Evolutionary conservation across 208 protist genomes (phyloP), one percentile per base, ranked within the genome.

Genomic region (Vickermania ingenoplastis): DNA sequence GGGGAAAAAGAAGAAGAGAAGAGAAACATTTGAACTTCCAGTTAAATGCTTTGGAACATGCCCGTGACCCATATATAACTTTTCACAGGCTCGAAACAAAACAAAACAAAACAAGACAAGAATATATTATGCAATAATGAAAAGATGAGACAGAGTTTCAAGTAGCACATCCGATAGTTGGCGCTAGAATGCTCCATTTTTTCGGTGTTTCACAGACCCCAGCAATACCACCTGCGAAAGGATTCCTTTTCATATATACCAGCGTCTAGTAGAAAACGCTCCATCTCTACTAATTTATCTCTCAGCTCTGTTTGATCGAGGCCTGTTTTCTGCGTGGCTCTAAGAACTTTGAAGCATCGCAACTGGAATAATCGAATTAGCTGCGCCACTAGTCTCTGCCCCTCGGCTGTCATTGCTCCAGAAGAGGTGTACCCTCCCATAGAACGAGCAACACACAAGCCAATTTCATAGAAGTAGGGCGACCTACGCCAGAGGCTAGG

Each of bases 291-390:
- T 17, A 91, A 63, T 55, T 83, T 86, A 21, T 87, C 83, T 2
- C 80, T 56, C 21, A 82, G 64, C 59, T 91, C 83, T 61, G 57
- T 83, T 13, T 84, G 66, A 65, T 91, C 83, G 61, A 85, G 81
- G 22, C 83, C 83, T 52, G 68, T 73, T 58, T 91, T 91, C 17
- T 79, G 71, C 27, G 77, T 67, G 24, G 83, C 66, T 26, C 75
- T 69, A 54, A 91, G 80, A 69, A 91, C 75, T 51, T 75, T 75
- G 3, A 88, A 68, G 59, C 83, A 91, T n/a, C 83, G 74, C 13
- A 87, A 58, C 53, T 87, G 83, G 61, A 81, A 91, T 11, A 91
- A 65, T 22, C 77, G 69, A 62, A 85, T 82, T 30, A 91, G 77
- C 65, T 91, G 83, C 7, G 67, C 73, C 7, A 77, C 78, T 7